These are phyloP conservation scores for Pisolithus tinctorius DNA, from an alignment of 768 basidiomycete genomes.

Conservation along the genomic window DNA sequence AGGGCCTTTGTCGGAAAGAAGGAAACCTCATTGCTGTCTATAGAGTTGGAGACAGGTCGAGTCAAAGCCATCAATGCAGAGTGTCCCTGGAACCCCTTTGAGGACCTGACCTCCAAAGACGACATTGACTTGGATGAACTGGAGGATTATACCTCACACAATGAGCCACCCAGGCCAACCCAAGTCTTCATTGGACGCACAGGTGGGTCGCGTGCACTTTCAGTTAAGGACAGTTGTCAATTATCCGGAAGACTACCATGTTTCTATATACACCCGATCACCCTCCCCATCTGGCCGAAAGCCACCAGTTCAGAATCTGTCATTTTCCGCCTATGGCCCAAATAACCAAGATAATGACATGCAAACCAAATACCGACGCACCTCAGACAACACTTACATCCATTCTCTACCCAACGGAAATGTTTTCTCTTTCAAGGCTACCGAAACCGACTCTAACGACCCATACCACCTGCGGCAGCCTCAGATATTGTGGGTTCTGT, in stretches of 20 bases:
- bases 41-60: conserved; percentile 75
- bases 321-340: conserved; percentile 89
- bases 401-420: conserved; percentile 77
- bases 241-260: conserved; percentile 69
- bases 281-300: conserved; percentile 27
- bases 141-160: conserved; percentile 39
- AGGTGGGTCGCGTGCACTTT: conserved; percentile 33
- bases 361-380: conserved; percentile 68
- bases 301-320: conserved; percentile 67
- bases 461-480: conserved; percentile 27
- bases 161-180: conserved; percentile 22
- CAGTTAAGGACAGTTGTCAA: conserved; percentile 2
- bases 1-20: conserved; percentile 88
- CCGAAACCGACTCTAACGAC: conserved; percentile 17
- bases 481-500: conserved; percentile 49
- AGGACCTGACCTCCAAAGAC: conserved; percentile 39
- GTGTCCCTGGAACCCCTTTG: conserved; percentile 70
- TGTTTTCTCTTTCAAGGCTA: conserved; percentile 64
- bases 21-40: conserved; percentile 71
- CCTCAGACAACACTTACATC: conserved; percentile 75
- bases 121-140: conserved; percentile 53
- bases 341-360: conserved; percentile 76
- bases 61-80: conserved; percentile 72
- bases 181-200: conserved; percentile 64
- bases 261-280: conserved; percentile 70